Conservation (phyloP, 2,329 filamentous ascomycete genomes). For the Trichoderma sp. region DNA sequence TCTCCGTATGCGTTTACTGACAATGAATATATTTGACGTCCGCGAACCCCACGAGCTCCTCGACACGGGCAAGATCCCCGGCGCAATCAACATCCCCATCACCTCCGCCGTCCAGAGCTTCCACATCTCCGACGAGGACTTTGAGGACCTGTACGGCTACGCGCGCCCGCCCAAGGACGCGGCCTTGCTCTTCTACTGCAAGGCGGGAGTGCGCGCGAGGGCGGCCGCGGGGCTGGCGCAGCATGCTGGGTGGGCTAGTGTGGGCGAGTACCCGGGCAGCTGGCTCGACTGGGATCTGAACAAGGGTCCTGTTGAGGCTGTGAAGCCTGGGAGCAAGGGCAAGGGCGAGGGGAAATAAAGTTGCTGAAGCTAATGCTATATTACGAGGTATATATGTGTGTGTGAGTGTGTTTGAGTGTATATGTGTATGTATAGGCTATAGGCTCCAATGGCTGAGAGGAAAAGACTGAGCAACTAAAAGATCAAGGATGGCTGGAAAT, state of each 20-base stretch:
- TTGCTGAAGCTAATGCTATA: background rate
- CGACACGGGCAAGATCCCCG: slow-evolving; percentile 72
- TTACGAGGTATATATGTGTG: background rate
- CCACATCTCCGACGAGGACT: slow-evolving; percentile 74
- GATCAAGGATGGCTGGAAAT: background rate
- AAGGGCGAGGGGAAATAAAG: background rate
- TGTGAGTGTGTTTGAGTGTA: background rate
- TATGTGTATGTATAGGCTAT: background rate
- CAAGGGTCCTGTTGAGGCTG: slow-evolving; percentile 58
- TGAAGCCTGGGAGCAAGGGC: slow-evolving; percentile 22
- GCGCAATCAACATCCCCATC: slow-evolving; percentile 80
- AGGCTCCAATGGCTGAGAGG: background rate
- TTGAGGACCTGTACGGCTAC: slow-evolving; percentile 80
- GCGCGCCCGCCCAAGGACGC: slow-evolving; percentile 59
- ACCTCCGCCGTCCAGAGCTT: slow-evolving; percentile 75
- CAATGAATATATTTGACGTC: slow-evolving; percentile 35
- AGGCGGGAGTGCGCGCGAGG: slow-evolving; percentile 79
- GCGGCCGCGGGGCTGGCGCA: slow-evolving; percentile 76
- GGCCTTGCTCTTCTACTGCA: slow-evolving; percentile 86
- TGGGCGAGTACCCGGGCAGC: slow-evolving; percentile 73
- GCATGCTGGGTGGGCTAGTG: slow-evolving; percentile 71
- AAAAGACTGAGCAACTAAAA: background rate
- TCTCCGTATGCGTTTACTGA: background rate
- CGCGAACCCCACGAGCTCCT: slow-evolving; percentile 71
- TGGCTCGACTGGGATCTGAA: slow-evolving; percentile 81